Percentiles rank a stretch among this genome's conserved stretches.
Evolutionary conservation across 768 basidiomycete genomes (phyloP).

Genomic region (Boletus sp.): DNA sequence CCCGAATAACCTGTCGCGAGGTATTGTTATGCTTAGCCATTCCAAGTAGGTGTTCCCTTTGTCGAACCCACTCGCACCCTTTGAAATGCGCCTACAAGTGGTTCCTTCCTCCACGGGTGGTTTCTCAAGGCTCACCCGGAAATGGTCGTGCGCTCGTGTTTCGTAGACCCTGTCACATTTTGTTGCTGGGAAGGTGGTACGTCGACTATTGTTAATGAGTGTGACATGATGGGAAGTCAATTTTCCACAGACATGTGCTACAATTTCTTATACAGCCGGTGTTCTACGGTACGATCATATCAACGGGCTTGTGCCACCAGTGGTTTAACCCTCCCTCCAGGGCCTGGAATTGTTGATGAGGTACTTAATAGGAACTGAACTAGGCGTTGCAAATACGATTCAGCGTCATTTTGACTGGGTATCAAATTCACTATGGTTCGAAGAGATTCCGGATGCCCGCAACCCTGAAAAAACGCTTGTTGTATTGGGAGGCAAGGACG

Average conservation of each 20-base stretch:
- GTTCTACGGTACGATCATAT: conserved; percentile 48
- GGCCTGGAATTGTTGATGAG: conserved; percentile 78
- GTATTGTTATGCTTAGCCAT: conserved; percentile 81
- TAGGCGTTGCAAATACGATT: conserved; percentile 84
- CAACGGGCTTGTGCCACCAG: neutral
- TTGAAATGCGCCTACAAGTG: conserved; percentile 40
- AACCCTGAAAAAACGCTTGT: conserved; percentile 68
- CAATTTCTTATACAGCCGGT: conserved; percentile 81
- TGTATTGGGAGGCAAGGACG: conserved; percentile 80
- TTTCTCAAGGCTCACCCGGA: conserved; percentile 75
- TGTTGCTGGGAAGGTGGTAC: conserved; percentile 93
- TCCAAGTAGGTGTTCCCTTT: conserved; percentile 63
- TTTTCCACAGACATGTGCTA: conserved; percentile 71
- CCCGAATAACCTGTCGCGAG: conserved; percentile 32
- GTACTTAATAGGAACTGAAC: conserved; percentile 85
- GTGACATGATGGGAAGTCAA: neutral
- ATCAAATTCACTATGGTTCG: conserved; percentile 85
- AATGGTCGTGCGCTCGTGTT: conserved; percentile 73
- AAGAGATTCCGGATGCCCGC: conserved; percentile 80
- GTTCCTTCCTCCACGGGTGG: conserved; percentile 87
- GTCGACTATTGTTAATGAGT: conserved; percentile 21
- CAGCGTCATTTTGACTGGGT: conserved; percentile 85
- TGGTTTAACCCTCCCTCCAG: conserved; percentile 36
- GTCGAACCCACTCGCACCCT: neutral
- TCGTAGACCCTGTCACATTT: conserved; percentile 88